Conservation (phyloP, 176 grass and related monocot species). For the Rhynchospora tenuis region DNA sequence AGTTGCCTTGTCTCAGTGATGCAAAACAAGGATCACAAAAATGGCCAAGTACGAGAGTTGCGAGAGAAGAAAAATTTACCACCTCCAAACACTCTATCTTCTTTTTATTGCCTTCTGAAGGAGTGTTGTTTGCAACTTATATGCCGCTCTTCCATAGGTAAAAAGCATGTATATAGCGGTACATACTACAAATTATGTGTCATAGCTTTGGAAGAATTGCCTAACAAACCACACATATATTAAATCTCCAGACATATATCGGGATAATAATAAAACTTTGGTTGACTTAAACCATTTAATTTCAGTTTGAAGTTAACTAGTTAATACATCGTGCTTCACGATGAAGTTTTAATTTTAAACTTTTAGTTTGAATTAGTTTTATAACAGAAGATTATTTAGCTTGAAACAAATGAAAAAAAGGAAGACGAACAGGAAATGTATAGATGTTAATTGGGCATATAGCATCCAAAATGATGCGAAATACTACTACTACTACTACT, state of each 20-base stretch:
- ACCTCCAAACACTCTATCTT: constrained; percentile 5
- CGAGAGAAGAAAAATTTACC: constrained; percentile 41
- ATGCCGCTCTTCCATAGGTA: constrained; percentile 16
- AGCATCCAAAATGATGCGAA: too few relatives aligned
- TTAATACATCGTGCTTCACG: too few relatives aligned
- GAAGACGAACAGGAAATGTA: too few relatives aligned
- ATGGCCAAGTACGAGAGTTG: constrained; percentile 44
- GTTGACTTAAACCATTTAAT: too few relatives aligned
- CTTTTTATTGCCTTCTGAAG: background rate
- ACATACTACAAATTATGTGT: constrained; percentile 36
- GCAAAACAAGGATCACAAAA: constrained; percentile 51
- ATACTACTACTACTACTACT: too few relatives aligned
- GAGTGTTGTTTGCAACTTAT: background rate
- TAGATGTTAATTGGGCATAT: too few relatives aligned
- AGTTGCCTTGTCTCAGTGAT: constrained; percentile 55
- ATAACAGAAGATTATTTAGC: too few relatives aligned
- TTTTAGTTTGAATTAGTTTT: too few relatives aligned
- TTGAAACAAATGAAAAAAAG: too few relatives aligned
- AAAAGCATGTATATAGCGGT: constrained; percentile 53
- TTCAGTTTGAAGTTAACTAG: too few relatives aligned
- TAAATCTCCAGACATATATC: background rate
- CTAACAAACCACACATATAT: background rate
- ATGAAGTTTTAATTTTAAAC: too few relatives aligned
- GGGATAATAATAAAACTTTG: background rate
- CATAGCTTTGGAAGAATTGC: background rate